A percentile compares a stretch with the other conserved stretches of the same genome.
These are phyloP conservation scores for Colletotrichum truncatum DNA, from an alignment of 2,329 filamentous ascomycete genomes.

Conservation along the genomic window DNA sequence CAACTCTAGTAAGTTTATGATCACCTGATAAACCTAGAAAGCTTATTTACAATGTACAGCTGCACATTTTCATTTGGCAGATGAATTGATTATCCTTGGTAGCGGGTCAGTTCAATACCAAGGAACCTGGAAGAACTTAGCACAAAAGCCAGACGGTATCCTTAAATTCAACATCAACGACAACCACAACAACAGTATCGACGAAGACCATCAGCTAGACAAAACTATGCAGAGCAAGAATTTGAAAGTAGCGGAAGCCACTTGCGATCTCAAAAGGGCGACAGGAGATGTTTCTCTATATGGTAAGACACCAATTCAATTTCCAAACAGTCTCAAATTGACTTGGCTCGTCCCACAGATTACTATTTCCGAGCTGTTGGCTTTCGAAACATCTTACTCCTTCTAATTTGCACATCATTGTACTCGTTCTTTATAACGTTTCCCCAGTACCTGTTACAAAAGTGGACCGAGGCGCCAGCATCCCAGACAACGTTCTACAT, in stretches of 20 bases:
- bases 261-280: not conserved
- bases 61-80: not conserved
- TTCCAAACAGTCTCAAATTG: no score
- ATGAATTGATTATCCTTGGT: not conserved
- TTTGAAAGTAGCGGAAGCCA: conserved; percentile 5
- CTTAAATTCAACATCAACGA: not conserved
- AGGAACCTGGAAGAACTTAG: conserved; percentile 4
- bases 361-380: conserved; percentile 6
- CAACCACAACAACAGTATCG: no score
- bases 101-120: not conserved
- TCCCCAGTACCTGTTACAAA: conserved; percentile 21
- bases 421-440: conserved; percentile 15
- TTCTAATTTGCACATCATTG: conserved; percentile 5
- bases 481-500: conserved; percentile 7
- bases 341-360: no score
- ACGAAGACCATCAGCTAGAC: not conserved
- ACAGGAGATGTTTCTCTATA: conserved; percentile 21
- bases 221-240: not conserved
- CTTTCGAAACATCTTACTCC: not conserved
- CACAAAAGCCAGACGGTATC: not conserved
- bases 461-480: conserved; percentile 20
- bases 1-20: not conserved
- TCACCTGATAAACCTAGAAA: not conserved
- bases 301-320: not conserved
- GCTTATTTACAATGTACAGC: not conserved